Percentiles rank a stretch among this genome's conserved stretches.
These are phyloP conservation scores for Elaeis oleifera DNA, from an alignment of 202 grass and related monocot genomes.

Conservation along the genomic window DNA sequence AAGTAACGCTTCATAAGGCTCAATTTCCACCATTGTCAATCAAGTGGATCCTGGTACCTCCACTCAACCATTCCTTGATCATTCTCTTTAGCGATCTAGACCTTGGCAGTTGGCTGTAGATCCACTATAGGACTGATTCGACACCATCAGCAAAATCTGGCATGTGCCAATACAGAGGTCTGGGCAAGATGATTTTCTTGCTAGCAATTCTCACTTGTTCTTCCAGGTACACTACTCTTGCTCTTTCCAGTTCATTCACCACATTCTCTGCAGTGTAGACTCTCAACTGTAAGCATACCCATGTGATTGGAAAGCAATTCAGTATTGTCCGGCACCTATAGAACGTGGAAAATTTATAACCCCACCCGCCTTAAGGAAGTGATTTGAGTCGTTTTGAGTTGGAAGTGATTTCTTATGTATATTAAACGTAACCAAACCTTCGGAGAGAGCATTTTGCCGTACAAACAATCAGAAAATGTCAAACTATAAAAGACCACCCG, in stretches of 20 bases:
- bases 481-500: too few relatives aligned
- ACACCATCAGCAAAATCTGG: slow-evolving; percentile 65
- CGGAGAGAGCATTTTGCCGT: too few relatives aligned
- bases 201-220: slow-evolving; percentile 32
- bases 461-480: too few relatives aligned
- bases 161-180: slow-evolving; percentile 83
- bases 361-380: too few relatives aligned
- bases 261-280: slow-evolving; percentile 73
- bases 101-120: slow-evolving; percentile 68
- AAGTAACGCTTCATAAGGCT: slow-evolving; percentile 60
- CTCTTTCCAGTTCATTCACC: slow-evolving; percentile 61
- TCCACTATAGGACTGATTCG: slow-evolving; percentile 81
- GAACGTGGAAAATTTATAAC: too few relatives aligned
- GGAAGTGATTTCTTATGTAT: too few relatives aligned
- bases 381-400: too few relatives aligned
- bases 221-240: slow-evolving; percentile 74
- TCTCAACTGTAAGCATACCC: slow-evolving; percentile 31
- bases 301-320: too few relatives aligned
- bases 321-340: too few relatives aligned
- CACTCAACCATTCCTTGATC: slow-evolving; percentile 60
- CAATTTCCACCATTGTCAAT: slow-evolving; percentile 50
- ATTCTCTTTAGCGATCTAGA: slow-evolving; percentile 35
- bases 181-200: slow-evolving; percentile 44
- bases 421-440: too few relatives aligned
- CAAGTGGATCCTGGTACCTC: slow-evolving; percentile 1